These are phyloP conservation scores for Globisporangium nagaii DNA, from an alignment of 352 stramenopile species.

Conservation along the genomic window DNA sequence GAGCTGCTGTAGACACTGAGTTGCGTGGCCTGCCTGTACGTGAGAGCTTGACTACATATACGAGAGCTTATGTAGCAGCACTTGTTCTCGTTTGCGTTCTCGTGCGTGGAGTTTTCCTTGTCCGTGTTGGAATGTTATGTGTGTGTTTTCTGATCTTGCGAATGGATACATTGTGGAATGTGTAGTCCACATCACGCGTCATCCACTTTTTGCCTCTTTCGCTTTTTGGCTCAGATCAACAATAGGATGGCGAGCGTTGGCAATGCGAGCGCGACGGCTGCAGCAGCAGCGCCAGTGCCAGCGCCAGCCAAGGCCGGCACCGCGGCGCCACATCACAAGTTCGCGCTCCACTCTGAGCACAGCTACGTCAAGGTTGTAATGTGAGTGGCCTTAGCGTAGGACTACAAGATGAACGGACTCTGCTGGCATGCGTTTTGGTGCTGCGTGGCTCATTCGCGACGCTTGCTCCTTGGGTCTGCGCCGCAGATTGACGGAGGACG, in stretches of 20 bases:
- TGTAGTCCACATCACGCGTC: background rate
- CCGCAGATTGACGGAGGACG: conserved; percentile 54
- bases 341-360: conserved; percentile 44
- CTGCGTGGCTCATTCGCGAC: background rate
- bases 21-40: no score
- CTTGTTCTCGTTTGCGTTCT: background rate
- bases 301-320: background rate
- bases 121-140: no score
- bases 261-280: background rate
- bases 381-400: conserved; percentile 36
- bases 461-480: no score
- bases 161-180: background rate
- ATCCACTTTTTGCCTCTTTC: background rate
- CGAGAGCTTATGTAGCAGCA: background rate
- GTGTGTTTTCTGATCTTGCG: no score
- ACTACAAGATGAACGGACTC: no score
- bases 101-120: no score
- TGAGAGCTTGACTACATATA: background rate
- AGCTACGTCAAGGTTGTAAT: conserved; percentile 62
- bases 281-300: background rate
- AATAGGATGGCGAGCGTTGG: conserved; percentile 1
- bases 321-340: conserved; percentile 58
- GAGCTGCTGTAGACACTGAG: no score
- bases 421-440: no score
- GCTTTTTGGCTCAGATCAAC: background rate